Evolutionary conservation across 202 grass and related monocot species (phyloP), one percentile per base, ranked within the genome.

Genomic region (Brachypodium distachyon): DNA sequence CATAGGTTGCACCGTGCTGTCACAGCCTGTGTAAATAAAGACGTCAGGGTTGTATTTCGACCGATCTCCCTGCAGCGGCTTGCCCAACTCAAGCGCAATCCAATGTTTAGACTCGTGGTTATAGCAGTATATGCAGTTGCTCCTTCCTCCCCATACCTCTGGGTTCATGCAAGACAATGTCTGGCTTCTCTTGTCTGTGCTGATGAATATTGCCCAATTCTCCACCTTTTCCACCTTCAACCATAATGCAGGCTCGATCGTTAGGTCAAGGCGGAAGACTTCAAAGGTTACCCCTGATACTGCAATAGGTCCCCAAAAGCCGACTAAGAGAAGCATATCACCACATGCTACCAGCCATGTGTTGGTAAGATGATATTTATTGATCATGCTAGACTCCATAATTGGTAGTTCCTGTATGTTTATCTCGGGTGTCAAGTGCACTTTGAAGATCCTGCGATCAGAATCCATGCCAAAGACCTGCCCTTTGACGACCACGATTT

Each of bases 81-180:
- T 41, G 36, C 61, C 61, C 10, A 41, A 22, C 61, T 65, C 61
- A 65, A 65, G 10, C 41, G 36, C 36, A 25, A 39, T 41, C 61
- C 61, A 65, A 65, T 33, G 12, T 65, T 41, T 39, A 14, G 19
- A 7, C n/a, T 41, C 61, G 25, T 65, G 61, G 36, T 14, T 14
- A 12, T 41, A 65, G 61, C 36, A 65, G 61, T 65, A 65, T 25
- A 65, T 65, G 61, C 60, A 63, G n/a, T 63, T 63, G 60, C 60
- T 63, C n/a, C 10, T 11, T n/a, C 60, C 60, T 63, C 60, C 60
- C 33, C 34, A 21, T 51, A 51, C 21, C n/a, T 51, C 48, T 4
- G 48, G 48, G n/a, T 21, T 51, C 48, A 21, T 51, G 48, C 50
- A 53, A 25, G 19, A 53, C 50, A 53, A 53, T 12, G 50, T 3